phyloP scores from a whole-genome alignment of 1,284 basidiomycete species.

The Kalmanozyma brasiliensis region DNA sequence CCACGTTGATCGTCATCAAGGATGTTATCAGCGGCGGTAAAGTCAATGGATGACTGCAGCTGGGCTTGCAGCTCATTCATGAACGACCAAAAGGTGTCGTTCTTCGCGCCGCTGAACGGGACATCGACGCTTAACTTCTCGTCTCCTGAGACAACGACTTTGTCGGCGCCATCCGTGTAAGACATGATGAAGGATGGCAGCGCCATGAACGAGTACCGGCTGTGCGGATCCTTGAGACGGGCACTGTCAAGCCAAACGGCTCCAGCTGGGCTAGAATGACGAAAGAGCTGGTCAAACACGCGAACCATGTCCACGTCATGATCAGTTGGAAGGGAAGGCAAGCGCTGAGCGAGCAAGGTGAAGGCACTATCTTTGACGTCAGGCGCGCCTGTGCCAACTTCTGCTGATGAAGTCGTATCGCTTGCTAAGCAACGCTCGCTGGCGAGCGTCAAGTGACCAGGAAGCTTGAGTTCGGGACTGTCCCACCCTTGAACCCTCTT shows the following conservation, averaged over 20 bases:
- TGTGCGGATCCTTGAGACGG: slow-evolving; percentile 46
- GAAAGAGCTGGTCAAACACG: slow-evolving; percentile 69
- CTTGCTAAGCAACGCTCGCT: slow-evolving; percentile 35
- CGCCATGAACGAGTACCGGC: slow-evolving; percentile 62
- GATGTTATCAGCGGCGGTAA: not conserved
- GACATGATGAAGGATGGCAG: slow-evolving; percentile 55
- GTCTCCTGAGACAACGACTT: slow-evolving; percentile 20
- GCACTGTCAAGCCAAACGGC: slow-evolving; percentile 72
- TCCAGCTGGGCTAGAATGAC: slow-evolving; percentile 61
- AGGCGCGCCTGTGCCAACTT: not conserved
- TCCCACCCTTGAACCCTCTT: slow-evolving; percentile 19
- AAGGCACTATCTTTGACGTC: not conserved
- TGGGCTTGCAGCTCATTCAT: slow-evolving; percentile 53
- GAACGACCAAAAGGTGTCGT: slow-evolving; percentile 55
- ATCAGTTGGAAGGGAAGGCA: slow-evolving; percentile 32
- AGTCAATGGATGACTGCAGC: slow-evolving; percentile 24
- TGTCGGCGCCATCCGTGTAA: slow-evolving; percentile 36
- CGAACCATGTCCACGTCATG: slow-evolving; percentile 45
- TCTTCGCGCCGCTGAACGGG: not conserved
- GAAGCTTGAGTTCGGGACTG: slow-evolving; percentile 9
- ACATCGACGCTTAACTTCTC: not conserved
- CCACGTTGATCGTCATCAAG: slow-evolving; percentile 14
- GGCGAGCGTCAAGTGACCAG: slow-evolving; percentile 21
- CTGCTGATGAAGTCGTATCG: not conserved
- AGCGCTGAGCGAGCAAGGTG: slow-evolving; percentile 13